Evolutionary conservation across 2,329 filamentous ascomycete species (phyloP).

Genomic region (Tothia fuscella): DNA sequence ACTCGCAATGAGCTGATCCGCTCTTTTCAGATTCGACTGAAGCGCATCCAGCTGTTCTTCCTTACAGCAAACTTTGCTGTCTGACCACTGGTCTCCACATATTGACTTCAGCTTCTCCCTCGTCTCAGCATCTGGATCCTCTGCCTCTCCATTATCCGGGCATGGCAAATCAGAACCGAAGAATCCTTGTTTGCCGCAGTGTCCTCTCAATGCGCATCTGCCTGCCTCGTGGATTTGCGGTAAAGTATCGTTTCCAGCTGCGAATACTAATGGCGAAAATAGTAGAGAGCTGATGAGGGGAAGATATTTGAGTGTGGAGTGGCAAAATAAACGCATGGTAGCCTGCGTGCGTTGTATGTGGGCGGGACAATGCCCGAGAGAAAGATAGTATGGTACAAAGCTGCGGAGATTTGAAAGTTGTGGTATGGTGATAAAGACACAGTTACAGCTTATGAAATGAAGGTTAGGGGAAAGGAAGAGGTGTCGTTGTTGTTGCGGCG

Average conservation of each 20-base stretch:
- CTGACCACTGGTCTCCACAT: conserved; percentile 77
- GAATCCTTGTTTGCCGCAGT: conserved; percentile 82
- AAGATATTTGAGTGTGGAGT: too few relatives aligned
- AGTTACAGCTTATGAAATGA: too few relatives aligned
- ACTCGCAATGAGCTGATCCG: conserved; percentile 77
- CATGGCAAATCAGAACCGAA: conserved; percentile 87
- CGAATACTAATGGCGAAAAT: too few relatives aligned
- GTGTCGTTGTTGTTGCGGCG: too few relatives aligned
- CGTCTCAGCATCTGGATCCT: conserved; percentile 57
- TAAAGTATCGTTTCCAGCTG: not conserved
- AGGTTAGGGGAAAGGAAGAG: too few relatives aligned
- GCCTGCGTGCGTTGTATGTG: too few relatives aligned
- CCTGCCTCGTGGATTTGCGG: conserved; percentile 57
- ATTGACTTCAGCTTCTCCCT: conserved; percentile 70
- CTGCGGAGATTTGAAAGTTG: too few relatives aligned
- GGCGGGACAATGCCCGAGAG: too few relatives aligned
- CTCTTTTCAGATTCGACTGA: conserved; percentile 73
- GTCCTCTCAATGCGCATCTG: conserved; percentile 78
- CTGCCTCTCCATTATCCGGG: conserved; percentile 75
- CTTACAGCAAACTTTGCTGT: conserved; percentile 75
- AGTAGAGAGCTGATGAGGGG: too few relatives aligned
- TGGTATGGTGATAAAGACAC: too few relatives aligned
- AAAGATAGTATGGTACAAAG: too few relatives aligned
- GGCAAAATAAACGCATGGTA: too few relatives aligned
- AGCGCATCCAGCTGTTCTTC: conserved; percentile 71